Conservation (phyloP, 495 filamentous ascomycete genomes). For the Durotheca rogersii region DNA sequence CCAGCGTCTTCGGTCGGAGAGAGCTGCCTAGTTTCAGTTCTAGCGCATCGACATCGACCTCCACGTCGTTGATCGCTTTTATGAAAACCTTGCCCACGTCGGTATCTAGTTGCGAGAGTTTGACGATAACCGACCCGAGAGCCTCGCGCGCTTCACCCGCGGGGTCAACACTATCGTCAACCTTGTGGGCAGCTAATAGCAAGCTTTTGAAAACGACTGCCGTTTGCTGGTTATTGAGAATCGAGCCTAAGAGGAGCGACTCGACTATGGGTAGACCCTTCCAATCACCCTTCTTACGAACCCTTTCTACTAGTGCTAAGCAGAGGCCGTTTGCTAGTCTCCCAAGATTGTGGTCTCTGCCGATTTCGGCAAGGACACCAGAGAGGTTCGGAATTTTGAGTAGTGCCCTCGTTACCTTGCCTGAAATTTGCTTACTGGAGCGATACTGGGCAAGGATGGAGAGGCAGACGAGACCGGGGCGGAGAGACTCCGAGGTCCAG, state of each 20-base stretch:
- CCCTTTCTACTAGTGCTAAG: constrained; percentile 61
- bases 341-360: constrained; percentile 65
- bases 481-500: constrained; percentile 69
- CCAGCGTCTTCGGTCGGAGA: constrained; percentile 50
- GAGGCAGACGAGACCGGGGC: constrained; percentile 76
- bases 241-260: constrained; percentile 58
- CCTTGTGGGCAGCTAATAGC: constrained; percentile 56
- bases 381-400: constrained; percentile 62
- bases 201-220: constrained; percentile 63
- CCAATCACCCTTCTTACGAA: constrained; percentile 61
- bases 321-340: constrained; percentile 72
- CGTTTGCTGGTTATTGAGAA: constrained; percentile 63
- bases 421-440: constrained; percentile 65
- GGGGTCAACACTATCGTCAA: constrained; percentile 47
- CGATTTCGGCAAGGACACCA: constrained; percentile 59
- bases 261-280: constrained; percentile 58
- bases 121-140: constrained; percentile 62
- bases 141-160: constrained; percentile 59
- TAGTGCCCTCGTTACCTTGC: constrained; percentile 66
- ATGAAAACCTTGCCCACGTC: constrained; percentile 60
- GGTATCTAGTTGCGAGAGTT: constrained; percentile 55
- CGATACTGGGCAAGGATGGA: constrained; percentile 75
- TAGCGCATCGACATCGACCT: constrained; percentile 65
- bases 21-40: constrained; percentile 69
- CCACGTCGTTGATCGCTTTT: constrained; percentile 57